Evolutionary conservation across 2,329 filamentous ascomycete genomes (phyloP), one percentile per base, ranked within the genome.

Genomic region (Botryotinia narcissicola): DNA sequence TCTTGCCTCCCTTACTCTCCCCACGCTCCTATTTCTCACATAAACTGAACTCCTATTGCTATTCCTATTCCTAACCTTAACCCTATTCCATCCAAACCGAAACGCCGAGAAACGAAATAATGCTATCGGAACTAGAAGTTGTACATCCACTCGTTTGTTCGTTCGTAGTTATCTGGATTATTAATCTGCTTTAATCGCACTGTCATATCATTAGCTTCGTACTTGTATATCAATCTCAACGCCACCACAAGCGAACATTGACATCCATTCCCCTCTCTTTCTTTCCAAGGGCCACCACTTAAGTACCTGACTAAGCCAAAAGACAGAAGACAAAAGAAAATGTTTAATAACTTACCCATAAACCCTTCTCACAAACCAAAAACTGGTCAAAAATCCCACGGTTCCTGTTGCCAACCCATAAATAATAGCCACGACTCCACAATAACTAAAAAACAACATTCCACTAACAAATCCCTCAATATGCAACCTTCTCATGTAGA

Each of bases 381-480:
- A 97, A 9, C 93, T 92, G 59, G 92, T 91, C 82, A 97, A 82
- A 82, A 97, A 97, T 3, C 94, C 94, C 72, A 97, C 88, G 0
- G 94, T 97, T 37, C 94, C 94, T 16, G 91, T 94, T 75, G 96
- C 84, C 68, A 97, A 84, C 1, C 92, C 93, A 81, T 96, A 97
- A 5, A 96, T 90, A 62, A 89, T 87, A 81, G 93, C 97, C 1
- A 92, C 93, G 78, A 97, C 87, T 80, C 93, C 91, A 81, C 91
- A 94, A 82, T 97, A 97, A 77, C 88, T 90, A 82, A 97, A 97
- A 84, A 97, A 97, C 48, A 97, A 86, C 81, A 97, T 81, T 66
- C 91, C 90, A 79, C 92, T 94, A 62, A 94, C 88, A 77, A 95
- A 92, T 8, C 94, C 94, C 9, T 89, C 88, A 76, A 97, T 93